These are phyloP conservation scores for Phoma sp. DNA, from an alignment of 2,329 filamentous ascomycete genomes.

Conservation along the genomic window DNA sequence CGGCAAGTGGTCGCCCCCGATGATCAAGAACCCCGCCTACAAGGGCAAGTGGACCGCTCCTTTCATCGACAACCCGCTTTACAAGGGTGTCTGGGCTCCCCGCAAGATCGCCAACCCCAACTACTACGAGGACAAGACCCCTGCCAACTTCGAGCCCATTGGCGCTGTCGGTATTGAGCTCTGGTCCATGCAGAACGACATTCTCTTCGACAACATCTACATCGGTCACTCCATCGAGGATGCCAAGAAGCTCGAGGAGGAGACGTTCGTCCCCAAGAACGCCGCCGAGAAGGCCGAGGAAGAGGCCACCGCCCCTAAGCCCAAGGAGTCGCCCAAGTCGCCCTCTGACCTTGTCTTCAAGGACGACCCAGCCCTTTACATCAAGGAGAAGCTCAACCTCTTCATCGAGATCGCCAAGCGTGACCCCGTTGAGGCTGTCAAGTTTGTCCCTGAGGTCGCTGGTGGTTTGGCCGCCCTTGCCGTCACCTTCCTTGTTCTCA, in stretches of 20 bases:
- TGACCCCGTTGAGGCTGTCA: slow-evolving; percentile 82
- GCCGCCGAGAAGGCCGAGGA: slow-evolving; percentile 81
- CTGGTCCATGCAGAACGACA: slow-evolving; percentile 99
- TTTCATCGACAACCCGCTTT: slow-evolving; percentile 93
- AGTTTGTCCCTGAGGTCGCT: slow-evolving; percentile 90
- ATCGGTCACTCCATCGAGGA: slow-evolving; percentile 96
- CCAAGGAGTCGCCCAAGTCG: slow-evolving; percentile 67
- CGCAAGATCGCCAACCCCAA: slow-evolving; percentile 96
- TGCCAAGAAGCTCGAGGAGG: slow-evolving; percentile 83
- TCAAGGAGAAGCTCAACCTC: slow-evolving; percentile 91
- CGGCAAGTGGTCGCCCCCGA: slow-evolving; percentile 88
- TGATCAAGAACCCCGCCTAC: slow-evolving; percentile 94
- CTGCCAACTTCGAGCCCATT: slow-evolving; percentile 96
- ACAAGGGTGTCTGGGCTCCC: slow-evolving; percentile 95
- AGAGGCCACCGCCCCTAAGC: slow-evolving; percentile 80
- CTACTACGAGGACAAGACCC: slow-evolving; percentile 97
- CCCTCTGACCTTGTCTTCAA: slow-evolving; percentile 83
- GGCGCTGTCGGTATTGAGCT: slow-evolving; percentile 98
- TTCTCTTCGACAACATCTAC: slow-evolving; percentile 99
- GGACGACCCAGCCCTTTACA: slow-evolving; percentile 85
- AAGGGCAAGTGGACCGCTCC: slow-evolving; percentile 99
- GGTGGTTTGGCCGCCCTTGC: slow-evolving; percentile 76
- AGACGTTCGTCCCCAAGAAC: slow-evolving; percentile 91
- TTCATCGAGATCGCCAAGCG: slow-evolving; percentile 85
- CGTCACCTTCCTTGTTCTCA: slow-evolving; percentile 72